A percentile compares a stretch with the other conserved stretches of the same genome.
These are phyloP conservation scores for Fraxinus greggii DNA, from an alignment of 305 asterid species.

Conservation along the genomic window DNA sequence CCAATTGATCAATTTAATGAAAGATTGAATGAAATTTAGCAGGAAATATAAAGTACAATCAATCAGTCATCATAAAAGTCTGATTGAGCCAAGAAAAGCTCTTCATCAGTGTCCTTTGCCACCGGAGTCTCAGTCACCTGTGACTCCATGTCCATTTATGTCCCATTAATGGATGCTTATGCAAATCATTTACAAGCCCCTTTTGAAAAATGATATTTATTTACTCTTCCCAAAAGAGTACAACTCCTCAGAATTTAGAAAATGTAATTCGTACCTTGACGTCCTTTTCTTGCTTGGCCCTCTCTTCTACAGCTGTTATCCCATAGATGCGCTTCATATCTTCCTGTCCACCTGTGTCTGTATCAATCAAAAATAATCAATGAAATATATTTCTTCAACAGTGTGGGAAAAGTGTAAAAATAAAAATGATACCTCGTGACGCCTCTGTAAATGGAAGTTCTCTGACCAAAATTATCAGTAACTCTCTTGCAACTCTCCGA, in stretches of 20 bases:
- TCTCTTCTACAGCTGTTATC: constrained; percentile 99
- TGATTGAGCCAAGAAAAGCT: constrained; percentile 31
- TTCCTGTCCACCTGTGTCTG: constrained; percentile 98
- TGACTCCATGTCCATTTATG: constrained; percentile 26
- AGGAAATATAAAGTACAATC: constrained; percentile 51
- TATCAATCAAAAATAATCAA: constrained; percentile 2
- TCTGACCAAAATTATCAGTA: constrained; percentile 78
- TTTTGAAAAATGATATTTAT: constrained; percentile 7
- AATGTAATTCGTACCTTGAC: constrained; percentile 73
- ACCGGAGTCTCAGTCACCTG: constrained; percentile 4
- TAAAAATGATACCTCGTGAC: constrained; percentile 64
- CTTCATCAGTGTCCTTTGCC: constrained; percentile 3
- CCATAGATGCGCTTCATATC: constrained; percentile 99
- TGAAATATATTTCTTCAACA: no score
- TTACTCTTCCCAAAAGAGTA: constrained; percentile 24
- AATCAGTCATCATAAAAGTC: constrained; percentile 54
- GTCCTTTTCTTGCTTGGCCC: constrained; percentile 99
- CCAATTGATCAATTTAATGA: constrained; percentile 52
- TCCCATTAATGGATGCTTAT: constrained; percentile 34
- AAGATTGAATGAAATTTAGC: constrained; percentile 31
- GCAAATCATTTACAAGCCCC: background rate
- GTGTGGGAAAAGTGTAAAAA: background rate
- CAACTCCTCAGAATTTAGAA: constrained; percentile 11
- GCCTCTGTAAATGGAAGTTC: constrained; percentile 95
- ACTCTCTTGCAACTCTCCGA: constrained; percentile 58